These are phyloP conservation scores for Neonectria sp. DNA, from an alignment of 2,329 filamentous ascomycete genomes.

Conservation along the genomic window DNA sequence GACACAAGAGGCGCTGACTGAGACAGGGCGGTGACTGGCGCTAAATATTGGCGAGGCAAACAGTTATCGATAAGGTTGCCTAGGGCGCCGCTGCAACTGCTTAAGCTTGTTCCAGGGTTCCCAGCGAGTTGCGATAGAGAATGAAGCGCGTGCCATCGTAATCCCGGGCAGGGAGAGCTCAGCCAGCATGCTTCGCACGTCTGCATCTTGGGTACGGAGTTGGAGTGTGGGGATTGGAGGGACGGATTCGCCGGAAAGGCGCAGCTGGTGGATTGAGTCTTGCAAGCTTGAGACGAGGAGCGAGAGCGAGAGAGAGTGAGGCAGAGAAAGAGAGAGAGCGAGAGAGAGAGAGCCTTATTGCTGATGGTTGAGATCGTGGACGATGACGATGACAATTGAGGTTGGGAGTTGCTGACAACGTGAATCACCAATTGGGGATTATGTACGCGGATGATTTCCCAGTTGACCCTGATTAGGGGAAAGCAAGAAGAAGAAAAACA, in stretches of 20 bases:
- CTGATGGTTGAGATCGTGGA: not conserved
- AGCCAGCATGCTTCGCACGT: not conserved
- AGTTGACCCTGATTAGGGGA: not conserved
- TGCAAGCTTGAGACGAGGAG: conserved; percentile 7
- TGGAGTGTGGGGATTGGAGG: not conserved
- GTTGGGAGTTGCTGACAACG: not conserved
- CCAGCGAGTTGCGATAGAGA: conserved; percentile 1
- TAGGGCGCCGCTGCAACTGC: conserved; percentile 7
- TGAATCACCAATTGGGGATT: not conserved
- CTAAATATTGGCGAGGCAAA: not conserved
- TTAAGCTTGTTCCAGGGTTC: conserved; percentile 6
- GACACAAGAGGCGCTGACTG: not conserved
- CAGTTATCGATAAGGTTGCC: conserved; percentile 31
- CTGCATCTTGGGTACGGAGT: not conserved
- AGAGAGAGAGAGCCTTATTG: no score
- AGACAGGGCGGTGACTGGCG: not conserved
- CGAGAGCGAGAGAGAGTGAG: no score
- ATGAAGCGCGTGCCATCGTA: conserved; percentile 12
- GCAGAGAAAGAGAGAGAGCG: not conserved
- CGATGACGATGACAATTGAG: conserved; percentile 5
- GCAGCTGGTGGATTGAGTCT: conserved; percentile 19
- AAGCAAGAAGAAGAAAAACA: not conserved
- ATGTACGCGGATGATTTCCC: not conserved
- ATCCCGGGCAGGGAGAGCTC: conserved; percentile 23
- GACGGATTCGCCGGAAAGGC: not conserved